phyloP scores from a whole-genome alignment of 805 yeast genomes.

The Saturnispora halmiae region DNA sequence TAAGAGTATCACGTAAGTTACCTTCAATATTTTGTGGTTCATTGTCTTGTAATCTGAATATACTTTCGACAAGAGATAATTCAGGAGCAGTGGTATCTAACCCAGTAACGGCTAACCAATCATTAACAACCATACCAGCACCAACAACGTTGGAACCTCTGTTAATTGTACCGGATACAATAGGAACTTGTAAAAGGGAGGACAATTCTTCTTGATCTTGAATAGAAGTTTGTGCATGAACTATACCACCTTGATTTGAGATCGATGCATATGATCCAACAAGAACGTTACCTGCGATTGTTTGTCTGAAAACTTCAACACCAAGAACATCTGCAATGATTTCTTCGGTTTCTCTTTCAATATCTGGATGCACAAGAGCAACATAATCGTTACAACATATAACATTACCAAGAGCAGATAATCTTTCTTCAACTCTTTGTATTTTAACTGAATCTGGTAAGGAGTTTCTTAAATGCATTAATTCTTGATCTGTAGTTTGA shows the following conservation, averaged over 20 bases:
- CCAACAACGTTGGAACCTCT: slow-evolving; percentile 97
- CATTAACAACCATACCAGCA: slow-evolving; percentile 98
- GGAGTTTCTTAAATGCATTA: slow-evolving; percentile 93
- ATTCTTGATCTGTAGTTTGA: slow-evolving; percentile 96
- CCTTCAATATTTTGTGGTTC: slow-evolving; percentile 81
- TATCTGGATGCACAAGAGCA: slow-evolving; percentile 97
- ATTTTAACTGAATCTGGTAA: slow-evolving; percentile 92
- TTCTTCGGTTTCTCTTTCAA: slow-evolving; percentile 98
- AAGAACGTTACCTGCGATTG: slow-evolving; percentile 94
- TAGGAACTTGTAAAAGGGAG: slow-evolving; percentile 89
- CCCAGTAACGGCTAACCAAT: slow-evolving; percentile 96
- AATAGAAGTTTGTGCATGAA: slow-evolving; percentile 93
- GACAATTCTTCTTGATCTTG: slow-evolving; percentile 98
- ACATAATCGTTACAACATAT: slow-evolving; percentile 98
- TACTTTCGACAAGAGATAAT: slow-evolving; percentile 90
- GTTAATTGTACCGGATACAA: slow-evolving; percentile 97
- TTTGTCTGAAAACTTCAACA: slow-evolving; percentile 98
- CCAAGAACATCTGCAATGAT: slow-evolving; percentile 95
- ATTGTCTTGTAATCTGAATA: slow-evolving; percentile 87
- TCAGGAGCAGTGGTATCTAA: slow-evolving; percentile 98
- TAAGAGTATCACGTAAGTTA: slow-evolving; percentile 82
- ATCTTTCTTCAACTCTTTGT: slow-evolving; percentile 96
- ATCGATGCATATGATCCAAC: slow-evolving; percentile 95
- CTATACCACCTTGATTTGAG: slow-evolving; percentile 96
- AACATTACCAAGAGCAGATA: slow-evolving; percentile 94